Evolutionary conservation across 179 eudicot species (phyloP).

Genomic region (Beta macrorhiza): DNA sequence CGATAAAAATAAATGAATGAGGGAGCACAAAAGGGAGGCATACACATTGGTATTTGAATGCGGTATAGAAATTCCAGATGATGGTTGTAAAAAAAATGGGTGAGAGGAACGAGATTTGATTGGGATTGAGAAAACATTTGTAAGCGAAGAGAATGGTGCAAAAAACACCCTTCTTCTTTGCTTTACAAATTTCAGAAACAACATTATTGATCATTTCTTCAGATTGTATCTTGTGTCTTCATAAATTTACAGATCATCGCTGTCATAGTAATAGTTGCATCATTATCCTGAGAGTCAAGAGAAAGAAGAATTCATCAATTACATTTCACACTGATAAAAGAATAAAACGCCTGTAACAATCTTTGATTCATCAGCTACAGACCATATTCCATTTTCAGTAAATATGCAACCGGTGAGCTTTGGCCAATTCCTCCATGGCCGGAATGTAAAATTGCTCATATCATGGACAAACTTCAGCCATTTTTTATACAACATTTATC

Average conservation of each 20-base stretch:
- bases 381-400: no score
- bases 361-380: no score
- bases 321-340: neutral
- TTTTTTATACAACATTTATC: no score
- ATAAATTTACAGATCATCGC: slow-evolving; percentile 9
- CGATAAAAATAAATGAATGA: slow-evolving; percentile 58
- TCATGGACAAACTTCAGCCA: no score
- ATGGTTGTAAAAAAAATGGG: slow-evolving; percentile 12
- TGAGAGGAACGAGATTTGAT: slow-evolving; percentile 18
- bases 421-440: no score
- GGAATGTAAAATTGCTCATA: no score
- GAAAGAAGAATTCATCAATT: neutral
- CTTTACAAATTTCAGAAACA: slow-evolving; percentile 25
- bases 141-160: slow-evolving; percentile 35
- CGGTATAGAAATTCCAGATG: slow-evolving; percentile 8
- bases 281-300: neutral
- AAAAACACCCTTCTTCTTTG: slow-evolving; percentile 23
- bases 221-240: slow-evolving; percentile 6
- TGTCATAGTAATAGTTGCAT: neutral
- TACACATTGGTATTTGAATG: slow-evolving; percentile 30
- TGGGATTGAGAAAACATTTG: slow-evolving; percentile 32
- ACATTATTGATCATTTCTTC: slow-evolving; percentile 27
- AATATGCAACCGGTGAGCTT: no score
- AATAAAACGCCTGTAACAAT: no score
- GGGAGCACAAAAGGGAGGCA: slow-evolving; percentile 66